Evolutionary conservation across 2,329 filamentous ascomycete species (phyloP).

Genomic region (Dactylonectria estremocensis): DNA sequence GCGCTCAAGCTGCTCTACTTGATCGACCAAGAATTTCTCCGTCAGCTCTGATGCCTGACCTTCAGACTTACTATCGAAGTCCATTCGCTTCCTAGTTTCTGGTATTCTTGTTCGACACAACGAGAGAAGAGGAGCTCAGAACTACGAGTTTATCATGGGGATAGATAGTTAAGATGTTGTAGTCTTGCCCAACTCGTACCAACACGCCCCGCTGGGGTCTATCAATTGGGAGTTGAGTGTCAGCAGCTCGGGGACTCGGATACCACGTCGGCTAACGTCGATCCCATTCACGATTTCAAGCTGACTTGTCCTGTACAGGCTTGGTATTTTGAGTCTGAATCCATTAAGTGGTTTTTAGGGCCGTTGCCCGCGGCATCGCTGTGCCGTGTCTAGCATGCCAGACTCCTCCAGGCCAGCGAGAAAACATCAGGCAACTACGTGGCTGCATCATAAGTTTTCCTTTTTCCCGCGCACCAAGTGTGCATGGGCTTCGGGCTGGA

Average conservation of each 20-base stretch:
- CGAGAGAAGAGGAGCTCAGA: too few species aligned
- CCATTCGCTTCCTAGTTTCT: too few species aligned
- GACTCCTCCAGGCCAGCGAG: neutral
- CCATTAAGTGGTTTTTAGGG: slow-evolving; percentile 6
- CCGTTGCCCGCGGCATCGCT: neutral
- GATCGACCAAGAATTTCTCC: too few species aligned
- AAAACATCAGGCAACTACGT: slow-evolving; percentile 8
- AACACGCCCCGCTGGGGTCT: too few species aligned
- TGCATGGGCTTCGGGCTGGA: neutral
- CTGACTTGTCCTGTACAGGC: slow-evolving; percentile 12
- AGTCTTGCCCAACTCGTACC: too few species aligned
- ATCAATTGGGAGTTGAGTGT: neutral
- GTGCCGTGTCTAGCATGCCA: neutral
- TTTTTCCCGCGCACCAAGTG: neutral
- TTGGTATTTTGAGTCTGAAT: neutral
- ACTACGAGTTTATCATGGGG: too few species aligned
- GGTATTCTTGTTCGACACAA: too few species aligned
- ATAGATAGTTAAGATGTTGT: too few species aligned
- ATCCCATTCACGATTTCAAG: neutral
- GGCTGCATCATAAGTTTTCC: slow-evolving; percentile 16
- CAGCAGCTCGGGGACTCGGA: neutral
- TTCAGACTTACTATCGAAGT: too few species aligned
- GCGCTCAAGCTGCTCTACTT: too few species aligned
- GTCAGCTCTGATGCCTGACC: too few species aligned
- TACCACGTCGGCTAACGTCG: too few species aligned